A percentile compares a stretch with the other conserved stretches of the same genome.
phyloP scores from a whole-genome alignment of 352 stramenopile genomes.

The Proteromonas lacertae region DNA sequence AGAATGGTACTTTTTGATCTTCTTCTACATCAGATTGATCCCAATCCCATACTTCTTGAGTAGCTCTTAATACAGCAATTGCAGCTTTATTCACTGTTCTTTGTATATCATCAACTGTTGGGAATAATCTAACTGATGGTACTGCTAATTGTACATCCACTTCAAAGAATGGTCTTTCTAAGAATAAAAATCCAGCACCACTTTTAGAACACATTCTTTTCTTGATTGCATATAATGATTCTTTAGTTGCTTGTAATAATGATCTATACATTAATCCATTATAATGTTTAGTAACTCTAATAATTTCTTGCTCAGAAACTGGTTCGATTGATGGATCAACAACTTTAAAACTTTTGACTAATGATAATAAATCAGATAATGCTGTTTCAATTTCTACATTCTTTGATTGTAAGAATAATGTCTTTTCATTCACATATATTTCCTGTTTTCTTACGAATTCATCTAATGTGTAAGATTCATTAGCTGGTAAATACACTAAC shows the following conservation, averaged over 20 bases:
- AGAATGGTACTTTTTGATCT: conserved; percentile 28
- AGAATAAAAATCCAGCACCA: conserved; percentile 1
- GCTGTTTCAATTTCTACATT: conserved; percentile 90
- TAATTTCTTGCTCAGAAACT: conserved; percentile 54
- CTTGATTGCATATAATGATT: conserved; percentile 85
- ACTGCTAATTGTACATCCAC: conserved; percentile 71
- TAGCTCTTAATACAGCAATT: conserved; percentile 71
- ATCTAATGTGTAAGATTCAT: conserved; percentile 74
- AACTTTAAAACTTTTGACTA: too few relatives aligned
- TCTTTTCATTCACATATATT: conserved; percentile 46
- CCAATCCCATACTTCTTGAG: conserved; percentile 77
- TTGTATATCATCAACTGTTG: conserved; percentile 82
- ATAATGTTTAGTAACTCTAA: conserved; percentile 86
- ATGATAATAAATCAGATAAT: conserved; percentile 61
- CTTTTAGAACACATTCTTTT: conserved; percentile 58
- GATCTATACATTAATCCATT: conserved; percentile 90
- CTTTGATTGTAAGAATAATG: conserved; percentile 62
- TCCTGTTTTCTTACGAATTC: conserved; percentile 88
- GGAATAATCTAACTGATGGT: conserved; percentile 58
- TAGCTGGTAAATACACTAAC: conserved; percentile 73
- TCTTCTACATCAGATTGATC: conserved; percentile 11
- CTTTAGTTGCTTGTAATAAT: conserved; percentile 76
- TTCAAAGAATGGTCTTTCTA: conserved; percentile 80
- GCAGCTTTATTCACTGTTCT: conserved; percentile 78
- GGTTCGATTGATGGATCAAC: conserved; percentile 68